Conservation (phyloP, 169 alveolate species). For the Plasmodium inui region DNA sequence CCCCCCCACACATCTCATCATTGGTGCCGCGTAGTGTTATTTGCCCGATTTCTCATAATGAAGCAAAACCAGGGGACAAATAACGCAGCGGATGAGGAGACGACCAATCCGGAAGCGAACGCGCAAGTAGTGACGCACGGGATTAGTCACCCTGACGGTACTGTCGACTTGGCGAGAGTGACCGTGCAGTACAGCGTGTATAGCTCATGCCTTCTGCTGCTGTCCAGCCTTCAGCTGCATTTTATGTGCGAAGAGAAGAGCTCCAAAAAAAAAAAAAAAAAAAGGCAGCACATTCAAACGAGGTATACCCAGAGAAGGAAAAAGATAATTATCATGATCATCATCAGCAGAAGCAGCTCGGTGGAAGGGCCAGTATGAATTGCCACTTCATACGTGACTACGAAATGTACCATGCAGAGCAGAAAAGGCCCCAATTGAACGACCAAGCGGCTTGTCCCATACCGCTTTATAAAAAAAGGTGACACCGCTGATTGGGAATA, state of each 20-base stretch:
- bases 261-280: neutral
- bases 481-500: neutral
- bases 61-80: neutral
- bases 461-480: constrained; percentile 51
- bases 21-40: neutral
- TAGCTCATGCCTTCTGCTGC: constrained; percentile 16
- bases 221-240: constrained; percentile 31
- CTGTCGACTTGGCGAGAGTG: neutral
- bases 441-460: constrained; percentile 14
- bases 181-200: constrained; percentile 21
- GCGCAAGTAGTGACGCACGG: neutral
- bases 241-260: neutral
- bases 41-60: neutral
- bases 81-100: neutral
- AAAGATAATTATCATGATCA: neutral
- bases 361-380: neutral
- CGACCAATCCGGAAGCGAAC: neutral
- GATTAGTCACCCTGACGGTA: neutral
- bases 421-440: constrained; percentile 4
- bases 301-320: neutral
- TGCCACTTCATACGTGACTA: constrained; percentile 16
- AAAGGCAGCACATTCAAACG: neutral
- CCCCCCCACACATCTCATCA: neutral
- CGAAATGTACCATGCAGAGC: constrained; percentile 5
- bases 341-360: neutral